Conservation (phyloP, 1,284 basidiomycete species). For the Testicularia cyperi region DNA sequence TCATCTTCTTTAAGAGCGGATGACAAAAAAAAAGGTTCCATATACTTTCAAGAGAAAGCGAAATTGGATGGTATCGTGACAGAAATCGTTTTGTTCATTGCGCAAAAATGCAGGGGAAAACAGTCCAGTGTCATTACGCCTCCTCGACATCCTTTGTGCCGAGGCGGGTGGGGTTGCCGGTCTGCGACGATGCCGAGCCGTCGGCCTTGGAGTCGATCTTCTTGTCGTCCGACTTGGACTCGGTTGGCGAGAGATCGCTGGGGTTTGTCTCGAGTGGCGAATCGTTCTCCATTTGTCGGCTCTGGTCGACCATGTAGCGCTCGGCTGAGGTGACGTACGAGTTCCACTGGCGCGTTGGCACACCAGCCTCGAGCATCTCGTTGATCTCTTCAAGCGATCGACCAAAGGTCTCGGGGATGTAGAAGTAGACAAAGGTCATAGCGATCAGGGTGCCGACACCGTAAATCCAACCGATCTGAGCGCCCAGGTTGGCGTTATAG, state of each 20-base stretch:
- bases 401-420: slow-evolving; percentile 58
- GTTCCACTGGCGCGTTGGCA: slow-evolving; percentile 46
- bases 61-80: too few relatives aligned
- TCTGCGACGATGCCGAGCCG: not conserved
- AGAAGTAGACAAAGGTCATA: slow-evolving; percentile 62
- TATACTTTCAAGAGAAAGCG: too few relatives aligned
- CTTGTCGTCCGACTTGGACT: slow-evolving; percentile 17
- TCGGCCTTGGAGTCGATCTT: slow-evolving; percentile 15
- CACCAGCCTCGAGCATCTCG: slow-evolving; percentile 47
- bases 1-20: too few relatives aligned
- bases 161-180: slow-evolving; percentile 14
- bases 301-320: slow-evolving; percentile 28
- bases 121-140: slow-evolving; percentile 2
- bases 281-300: slow-evolving; percentile 12
- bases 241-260: slow-evolving; percentile 12
- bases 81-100: too few relatives aligned
- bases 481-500: slow-evolving; percentile 60
- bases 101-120: too few relatives aligned
- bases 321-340: slow-evolving; percentile 34
- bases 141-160: slow-evolving; percentile 22
- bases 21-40: too few relatives aligned
- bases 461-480: slow-evolving; percentile 61
- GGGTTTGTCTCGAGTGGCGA: slow-evolving; percentile 12
- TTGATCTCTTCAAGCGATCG: slow-evolving; percentile 53
- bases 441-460: slow-evolving; percentile 59